These are phyloP conservation scores for Geranomyces variabilis DNA, from an alignment of 192 early-diverging fungal genomes.

Conservation along the genomic window DNA sequence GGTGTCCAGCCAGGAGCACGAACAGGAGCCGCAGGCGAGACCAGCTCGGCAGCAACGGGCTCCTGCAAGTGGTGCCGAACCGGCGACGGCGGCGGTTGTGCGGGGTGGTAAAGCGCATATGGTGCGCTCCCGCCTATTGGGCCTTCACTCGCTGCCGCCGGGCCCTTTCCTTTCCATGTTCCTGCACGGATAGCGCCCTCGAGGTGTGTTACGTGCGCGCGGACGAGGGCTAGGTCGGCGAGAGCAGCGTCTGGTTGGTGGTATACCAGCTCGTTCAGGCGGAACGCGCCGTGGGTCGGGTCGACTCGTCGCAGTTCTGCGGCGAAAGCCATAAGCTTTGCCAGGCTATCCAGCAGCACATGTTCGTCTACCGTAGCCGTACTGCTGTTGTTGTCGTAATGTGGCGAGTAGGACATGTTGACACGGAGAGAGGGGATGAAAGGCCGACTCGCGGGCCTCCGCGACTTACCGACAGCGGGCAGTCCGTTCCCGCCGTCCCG, in stretches of 20 bases:
- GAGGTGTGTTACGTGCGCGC: neutral
- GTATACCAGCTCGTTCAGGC: constrained; percentile 13
- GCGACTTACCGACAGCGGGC: no score
- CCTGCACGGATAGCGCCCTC: constrained; percentile 14
- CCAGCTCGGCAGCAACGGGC: no score
- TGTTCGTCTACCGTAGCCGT: no score
- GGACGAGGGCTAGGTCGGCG: neutral
- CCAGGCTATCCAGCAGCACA: constrained; percentile 18
- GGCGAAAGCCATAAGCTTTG: constrained; percentile 18
- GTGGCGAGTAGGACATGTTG: no score
- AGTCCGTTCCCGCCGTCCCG: no score
- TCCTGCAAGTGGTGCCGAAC: no score
- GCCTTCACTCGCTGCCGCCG: neutral
- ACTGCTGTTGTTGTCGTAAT: no score
- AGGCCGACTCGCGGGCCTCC: no score
- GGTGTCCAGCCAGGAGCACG: no score
- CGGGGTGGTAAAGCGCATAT: neutral
- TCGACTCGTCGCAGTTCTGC: constrained; percentile 17
- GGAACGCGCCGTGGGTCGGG: neutral
- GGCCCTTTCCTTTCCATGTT: neutral
- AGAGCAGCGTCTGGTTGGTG: constrained; percentile 5
- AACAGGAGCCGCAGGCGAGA: no score
- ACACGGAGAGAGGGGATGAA: no score
- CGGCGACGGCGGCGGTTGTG: neutral
- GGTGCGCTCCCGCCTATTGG: neutral